Base-by-base conservation (phyloP, 2,329 filamentous ascomycete species). In the Coniella lustricola region DNA sequence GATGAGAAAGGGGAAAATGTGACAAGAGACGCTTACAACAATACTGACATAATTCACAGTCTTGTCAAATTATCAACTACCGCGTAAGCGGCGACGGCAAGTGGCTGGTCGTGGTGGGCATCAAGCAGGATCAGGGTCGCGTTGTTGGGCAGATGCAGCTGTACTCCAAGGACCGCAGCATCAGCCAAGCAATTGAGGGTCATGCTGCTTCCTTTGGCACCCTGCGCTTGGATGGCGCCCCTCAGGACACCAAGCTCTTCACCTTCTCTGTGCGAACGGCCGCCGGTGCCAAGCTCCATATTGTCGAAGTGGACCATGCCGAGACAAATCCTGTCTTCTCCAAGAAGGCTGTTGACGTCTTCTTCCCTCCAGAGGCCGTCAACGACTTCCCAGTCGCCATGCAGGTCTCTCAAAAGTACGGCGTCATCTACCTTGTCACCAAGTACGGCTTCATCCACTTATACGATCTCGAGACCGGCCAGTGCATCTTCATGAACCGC, bases 51-150 rank as follows among this genome's bases (percentile, higher is more conserved):
- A 31, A 14, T 40, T n/a, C n/a, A 12, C 60, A 94, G 88, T 86
- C 85, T 57, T 94, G 89, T 70, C 93, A 98, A 81, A 98, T 98
- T 69, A 98, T 98, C 80, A 98, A 97, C 74, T 98, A 98, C 73
- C 89, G 91, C 59, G 87, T 94, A 59, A 96, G 91, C 68, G 82
- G 84, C 56, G 91, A 98, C 57, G 89, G 90, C 66, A 95, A 95
- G 71, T 98, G 93, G 93, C 95, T 95, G 84, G 90, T 94, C 25
- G 84, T 96, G 49, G 90, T 98, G 50, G 93, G 93, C 61, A 98
- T 98, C 60, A 90, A 90, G 51, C 88, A 90, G 65, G 87, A 94
- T 63, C 84, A 90, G 65, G 91, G 90, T 49, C 88, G 93, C 53
- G 90, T 98, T 36, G 90, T 94, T 36, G 93, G 93, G 57, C 87